Conservation (phyloP, 2,329 filamentous ascomycete genomes). For the Colletotrichum sp. region DNA sequence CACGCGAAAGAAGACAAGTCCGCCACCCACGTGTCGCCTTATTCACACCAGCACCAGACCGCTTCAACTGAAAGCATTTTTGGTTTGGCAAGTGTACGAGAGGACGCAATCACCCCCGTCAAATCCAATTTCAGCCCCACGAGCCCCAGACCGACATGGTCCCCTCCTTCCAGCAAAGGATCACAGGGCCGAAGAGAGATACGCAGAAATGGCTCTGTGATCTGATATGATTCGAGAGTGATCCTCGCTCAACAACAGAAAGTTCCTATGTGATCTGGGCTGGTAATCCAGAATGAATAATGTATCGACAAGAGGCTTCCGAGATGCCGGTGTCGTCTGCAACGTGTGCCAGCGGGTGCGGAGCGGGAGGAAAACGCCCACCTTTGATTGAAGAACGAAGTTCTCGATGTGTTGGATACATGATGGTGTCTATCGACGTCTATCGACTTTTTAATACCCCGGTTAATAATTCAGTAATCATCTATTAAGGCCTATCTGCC, state of each 20-base stretch:
- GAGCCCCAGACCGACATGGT: not conserved
- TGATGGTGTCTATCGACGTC: not conserved
- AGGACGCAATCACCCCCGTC: not conserved
- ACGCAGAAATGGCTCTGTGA: not conserved
- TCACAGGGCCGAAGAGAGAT: not conserved
- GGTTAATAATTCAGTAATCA: not conserved
- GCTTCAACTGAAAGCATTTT: constrained; percentile 4
- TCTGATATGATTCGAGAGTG: not conserved
- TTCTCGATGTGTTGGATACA: not conserved
- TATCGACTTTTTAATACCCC: not conserved
- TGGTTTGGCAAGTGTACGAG: constrained; percentile 8
- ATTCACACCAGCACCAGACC: not conserved
- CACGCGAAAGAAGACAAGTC: not conserved
- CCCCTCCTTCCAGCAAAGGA: not conserved
- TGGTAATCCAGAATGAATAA: not conserved
- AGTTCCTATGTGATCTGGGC: not conserved
- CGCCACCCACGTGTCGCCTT: not conserved
- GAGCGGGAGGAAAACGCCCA: not conserved
- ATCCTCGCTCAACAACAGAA: not conserved
- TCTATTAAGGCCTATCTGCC: not conserved
- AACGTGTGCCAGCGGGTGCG: not conserved
- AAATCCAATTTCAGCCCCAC: not conserved
- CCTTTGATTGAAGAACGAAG: not conserved
- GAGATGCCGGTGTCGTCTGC: not conserved
- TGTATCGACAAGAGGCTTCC: not conserved